Percentiles rank a stretch among this genome's conserved stretches.
phyloP scores from a whole-genome alignment of 2,329 filamentous ascomycete species.

The Ascochyta viciae-villosae region DNA sequence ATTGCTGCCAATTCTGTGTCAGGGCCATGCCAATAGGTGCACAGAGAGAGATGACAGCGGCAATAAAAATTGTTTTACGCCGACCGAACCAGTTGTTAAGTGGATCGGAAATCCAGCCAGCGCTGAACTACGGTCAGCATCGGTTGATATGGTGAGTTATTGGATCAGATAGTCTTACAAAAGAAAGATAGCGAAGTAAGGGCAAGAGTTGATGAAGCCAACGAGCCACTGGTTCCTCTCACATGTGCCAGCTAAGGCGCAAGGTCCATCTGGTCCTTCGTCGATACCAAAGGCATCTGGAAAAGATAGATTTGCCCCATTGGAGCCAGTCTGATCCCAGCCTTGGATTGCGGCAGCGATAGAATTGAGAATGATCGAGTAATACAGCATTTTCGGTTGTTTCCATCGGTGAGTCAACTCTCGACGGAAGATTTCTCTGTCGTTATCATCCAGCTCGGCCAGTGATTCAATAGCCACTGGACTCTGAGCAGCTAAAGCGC shows the following conservation, averaged over 20 bases:
- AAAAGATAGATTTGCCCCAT: slow-evolving; percentile 66
- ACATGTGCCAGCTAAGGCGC: slow-evolving; percentile 33
- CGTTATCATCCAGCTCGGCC: slow-evolving; percentile 66
- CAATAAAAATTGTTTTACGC: slow-evolving; percentile 44
- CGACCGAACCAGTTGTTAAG: slow-evolving; percentile 42
- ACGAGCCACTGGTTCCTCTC: slow-evolving; percentile 44
- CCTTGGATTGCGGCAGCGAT: slow-evolving; percentile 72
- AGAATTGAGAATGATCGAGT: slow-evolving; percentile 72
- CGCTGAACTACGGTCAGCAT: not conserved
- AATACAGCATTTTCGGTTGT: slow-evolving; percentile 64
- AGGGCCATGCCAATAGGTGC: slow-evolving; percentile 46
- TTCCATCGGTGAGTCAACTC: slow-evolving; percentile 70
- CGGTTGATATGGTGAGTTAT: too few relatives aligned
- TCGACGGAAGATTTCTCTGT: slow-evolving; percentile 64
- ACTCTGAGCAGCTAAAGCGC: slow-evolving; percentile 74
- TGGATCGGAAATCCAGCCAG: slow-evolving; percentile 39
- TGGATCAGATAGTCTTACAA: slow-evolving; percentile 9
- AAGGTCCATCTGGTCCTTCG: slow-evolving; percentile 23
- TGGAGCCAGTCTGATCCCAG: slow-evolving; percentile 67
- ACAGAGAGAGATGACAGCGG: slow-evolving; percentile 44
- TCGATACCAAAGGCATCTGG: slow-evolving; percentile 50
- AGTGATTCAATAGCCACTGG: slow-evolving; percentile 69
- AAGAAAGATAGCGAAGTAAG: slow-evolving; percentile 41
- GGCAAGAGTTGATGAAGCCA: slow-evolving; percentile 42
- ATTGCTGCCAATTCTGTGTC: slow-evolving; percentile 49